Percentiles rank a stretch among this genome's conserved stretches.
Conservation (phyloP, 2,329 filamentous ascomycete genomes). For the Massarina eburnea region DNA sequence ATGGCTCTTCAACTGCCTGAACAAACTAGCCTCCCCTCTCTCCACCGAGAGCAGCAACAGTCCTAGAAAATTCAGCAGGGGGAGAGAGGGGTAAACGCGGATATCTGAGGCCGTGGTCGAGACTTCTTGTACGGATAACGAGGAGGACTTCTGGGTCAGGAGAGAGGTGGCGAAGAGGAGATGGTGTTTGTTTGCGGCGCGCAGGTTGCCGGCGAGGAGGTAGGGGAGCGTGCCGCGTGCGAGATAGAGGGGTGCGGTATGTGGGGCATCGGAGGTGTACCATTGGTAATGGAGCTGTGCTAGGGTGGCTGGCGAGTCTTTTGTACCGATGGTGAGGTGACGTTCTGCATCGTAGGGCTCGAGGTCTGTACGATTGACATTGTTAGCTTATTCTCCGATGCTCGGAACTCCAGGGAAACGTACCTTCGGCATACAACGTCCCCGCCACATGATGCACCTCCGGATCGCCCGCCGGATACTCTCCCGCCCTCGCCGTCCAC, state of each 20-base stretch:
- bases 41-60: conserved; percentile 82
- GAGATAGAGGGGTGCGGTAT: conserved; percentile 83
- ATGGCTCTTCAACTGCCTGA: conserved; percentile 77
- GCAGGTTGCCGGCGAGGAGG: conserved; percentile 84
- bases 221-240: conserved; percentile 88
- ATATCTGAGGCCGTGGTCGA: conserved; percentile 72
- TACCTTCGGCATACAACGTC: conserved; percentile 79
- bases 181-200: conserved; percentile 82
- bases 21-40: conserved; percentile 75
- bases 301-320: conserved; percentile 80
- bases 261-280: conserved; percentile 87
- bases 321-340: conserved; percentile 85
- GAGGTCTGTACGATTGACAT: conserved; percentile 61
- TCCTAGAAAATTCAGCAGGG: conserved; percentile 92
- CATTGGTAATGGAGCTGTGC: conserved; percentile 86
- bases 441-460: conserved; percentile 93
- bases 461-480: conserved; percentile 87
- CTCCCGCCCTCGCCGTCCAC: conserved; percentile 86
- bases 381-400: conserved; percentile 1
- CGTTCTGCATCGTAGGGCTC: conserved; percentile 91
- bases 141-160: conserved; percentile 53
- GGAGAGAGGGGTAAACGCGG: conserved; percentile 84
- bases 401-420: conserved; percentile 4
- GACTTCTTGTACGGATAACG: conserved; percentile 78
- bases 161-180: conserved; percentile 73